These are phyloP conservation scores for Cordyceps javanica DNA, from an alignment of 2,329 filamentous ascomycete genomes.

Conservation along the genomic window DNA sequence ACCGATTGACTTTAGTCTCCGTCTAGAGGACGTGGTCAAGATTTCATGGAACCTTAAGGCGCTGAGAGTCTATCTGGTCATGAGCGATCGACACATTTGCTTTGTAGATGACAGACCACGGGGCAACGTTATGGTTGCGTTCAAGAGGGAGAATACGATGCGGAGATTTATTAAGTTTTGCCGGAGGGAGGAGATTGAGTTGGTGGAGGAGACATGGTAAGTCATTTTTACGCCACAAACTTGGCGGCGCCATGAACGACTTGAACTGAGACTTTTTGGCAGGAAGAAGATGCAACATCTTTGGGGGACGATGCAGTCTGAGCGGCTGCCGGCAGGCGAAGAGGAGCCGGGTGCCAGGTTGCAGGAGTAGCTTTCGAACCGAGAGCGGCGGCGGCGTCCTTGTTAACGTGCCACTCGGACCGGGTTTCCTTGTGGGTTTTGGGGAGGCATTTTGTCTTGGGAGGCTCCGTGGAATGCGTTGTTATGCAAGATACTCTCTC, in stretches of 20 bases:
- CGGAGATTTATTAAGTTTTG: constrained; percentile 44
- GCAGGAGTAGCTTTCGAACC: constrained; percentile 21
- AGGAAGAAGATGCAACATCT: constrained; percentile 30
- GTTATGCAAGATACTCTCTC: too few species aligned
- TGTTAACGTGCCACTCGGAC: too few species aligned
- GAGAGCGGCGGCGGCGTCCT: neutral
- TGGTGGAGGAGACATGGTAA: constrained; percentile 37
- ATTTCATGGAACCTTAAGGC: constrained; percentile 38
- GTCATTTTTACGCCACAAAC: constrained; percentile 18
- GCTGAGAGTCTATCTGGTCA: constrained; percentile 36
- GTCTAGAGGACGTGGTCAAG: constrained; percentile 39
- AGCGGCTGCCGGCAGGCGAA: constrained; percentile 22
- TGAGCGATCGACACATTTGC: constrained; percentile 25
- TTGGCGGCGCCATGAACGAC: too few species aligned
- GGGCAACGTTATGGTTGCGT: constrained; percentile 44
- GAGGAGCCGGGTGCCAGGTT: constrained; percentile 22
- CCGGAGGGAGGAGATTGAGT: constrained; percentile 34
- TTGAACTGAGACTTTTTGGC: neutral
- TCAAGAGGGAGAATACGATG: constrained; percentile 48
- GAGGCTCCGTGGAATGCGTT: too few species aligned
- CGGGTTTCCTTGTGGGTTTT: neutral
- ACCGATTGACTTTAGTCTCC: constrained; percentile 45
- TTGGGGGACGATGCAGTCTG: constrained; percentile 32
- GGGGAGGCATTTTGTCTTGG: too few species aligned
- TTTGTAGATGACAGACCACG: constrained; percentile 28